These are phyloP conservation scores for Epichloe amarillans DNA, from an alignment of 2,329 filamentous ascomycete species.

Conservation along the genomic window DNA sequence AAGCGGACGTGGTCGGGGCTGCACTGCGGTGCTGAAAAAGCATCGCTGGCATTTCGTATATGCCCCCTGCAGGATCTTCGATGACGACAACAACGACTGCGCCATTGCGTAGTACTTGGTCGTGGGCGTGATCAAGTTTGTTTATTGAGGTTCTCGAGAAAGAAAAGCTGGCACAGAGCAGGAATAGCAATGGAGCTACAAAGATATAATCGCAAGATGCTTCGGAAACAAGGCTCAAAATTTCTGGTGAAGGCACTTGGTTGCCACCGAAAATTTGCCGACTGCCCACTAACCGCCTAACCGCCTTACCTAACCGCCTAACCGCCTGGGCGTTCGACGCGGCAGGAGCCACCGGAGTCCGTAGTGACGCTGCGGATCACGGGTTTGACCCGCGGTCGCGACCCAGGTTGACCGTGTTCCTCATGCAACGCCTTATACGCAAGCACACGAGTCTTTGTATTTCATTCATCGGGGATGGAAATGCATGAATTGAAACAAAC, in stretches of 20 bases:
- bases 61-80: constrained; percentile 22
- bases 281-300: not conserved
- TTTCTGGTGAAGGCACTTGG: not conserved
- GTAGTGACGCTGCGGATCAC: too few relatives aligned
- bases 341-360: not conserved
- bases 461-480: not conserved
- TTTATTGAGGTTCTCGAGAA: not conserved
- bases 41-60: constrained; percentile 26
- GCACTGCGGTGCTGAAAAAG: constrained; percentile 23
- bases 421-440: not conserved
- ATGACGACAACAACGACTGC: constrained; percentile 18
- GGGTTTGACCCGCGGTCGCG: too few relatives aligned
- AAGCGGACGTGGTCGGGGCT: constrained; percentile 21
- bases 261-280: constrained; percentile 10
- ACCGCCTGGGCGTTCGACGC: not conserved
- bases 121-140: not conserved
- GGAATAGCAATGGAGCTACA: too few relatives aligned
- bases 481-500: not conserved
- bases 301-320: not conserved
- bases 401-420: not conserved
- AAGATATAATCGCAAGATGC: too few relatives aligned
- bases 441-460: not conserved
- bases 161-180: not conserved
- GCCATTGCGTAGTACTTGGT: constrained; percentile 21
- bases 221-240: not conserved